These are phyloP conservation scores for Thamnidium elegans DNA, from an alignment of 192 early-diverging fungal species.

Conservation along the genomic window DNA sequence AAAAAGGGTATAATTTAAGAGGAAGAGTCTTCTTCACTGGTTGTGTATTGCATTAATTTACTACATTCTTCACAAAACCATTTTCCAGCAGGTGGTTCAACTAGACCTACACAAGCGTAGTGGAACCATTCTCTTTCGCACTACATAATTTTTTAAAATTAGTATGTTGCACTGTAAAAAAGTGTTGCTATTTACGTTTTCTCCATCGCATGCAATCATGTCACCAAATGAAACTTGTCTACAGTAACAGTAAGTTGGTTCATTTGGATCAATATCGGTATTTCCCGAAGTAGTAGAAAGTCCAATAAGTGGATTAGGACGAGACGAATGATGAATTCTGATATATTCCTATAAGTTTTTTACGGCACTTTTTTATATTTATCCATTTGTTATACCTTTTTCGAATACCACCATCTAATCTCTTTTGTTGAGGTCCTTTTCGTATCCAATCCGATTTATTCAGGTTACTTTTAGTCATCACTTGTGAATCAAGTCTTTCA, in stretches of 20 bases:
- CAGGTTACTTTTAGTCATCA: slow-evolving; percentile 26
- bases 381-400: background rate
- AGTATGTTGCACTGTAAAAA: slow-evolving; percentile 43
- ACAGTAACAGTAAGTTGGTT: slow-evolving; percentile 87
- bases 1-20: too few relatives aligned
- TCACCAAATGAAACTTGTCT: slow-evolving; percentile 86
- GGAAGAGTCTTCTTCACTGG: too few relatives aligned
- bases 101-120: slow-evolving; percentile 80
- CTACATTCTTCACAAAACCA: slow-evolving; percentile 83
- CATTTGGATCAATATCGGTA: slow-evolving; percentile 84
- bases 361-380: background rate
- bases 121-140: slow-evolving; percentile 93
- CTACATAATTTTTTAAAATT: background rate
- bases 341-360: slow-evolving; percentile 6
- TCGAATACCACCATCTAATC: background rate
- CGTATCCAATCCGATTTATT: slow-evolving; percentile 27
- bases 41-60: too few relatives aligned
- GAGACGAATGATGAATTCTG: slow-evolving; percentile 33
- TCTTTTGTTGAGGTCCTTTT: background rate
- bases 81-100: slow-evolving; percentile 71
- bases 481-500: slow-evolving; percentile 37
- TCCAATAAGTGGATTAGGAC: slow-evolving; percentile 26
- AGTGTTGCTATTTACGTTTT: slow-evolving; percentile 39
- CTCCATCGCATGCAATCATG: slow-evolving; percentile 86
- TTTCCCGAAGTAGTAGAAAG: slow-evolving; percentile 25